Evolutionary conservation across 441 rosid species (phyloP), one percentile per base, ranked within the genome.

Genomic region (Arabidopsis hybrid): DNA sequence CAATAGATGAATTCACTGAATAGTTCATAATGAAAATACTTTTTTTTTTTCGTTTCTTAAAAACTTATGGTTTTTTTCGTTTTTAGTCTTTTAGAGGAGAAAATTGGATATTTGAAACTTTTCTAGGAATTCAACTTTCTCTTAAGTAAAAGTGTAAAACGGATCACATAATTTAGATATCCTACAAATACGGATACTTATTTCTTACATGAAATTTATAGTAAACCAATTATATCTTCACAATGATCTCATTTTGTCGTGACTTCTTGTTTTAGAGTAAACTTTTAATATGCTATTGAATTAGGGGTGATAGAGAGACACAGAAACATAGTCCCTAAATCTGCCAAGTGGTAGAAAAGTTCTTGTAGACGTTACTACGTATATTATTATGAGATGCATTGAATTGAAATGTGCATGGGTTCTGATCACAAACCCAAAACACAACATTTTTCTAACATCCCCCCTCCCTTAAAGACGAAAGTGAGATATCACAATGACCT

Each of bases 291-390:
- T 29, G 4, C 6, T 31, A 31, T 31, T 31, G 32, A 31, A 31
- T 31, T 31, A 31, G 6, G 31, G 32, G 32, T 31, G 32, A 31
- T 29, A 21, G 26, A 29, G 31, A 29, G 31, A 3, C 31, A 29
- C 31, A 29, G 31, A 29, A 29, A 43, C 64, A 57, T 47, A 6
- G 42, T 39, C 38, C 38, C 31, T 39, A 61, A 39, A 50, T 12
- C 31, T 34, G 68, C 73, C 78, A 67, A 60, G 68, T 67, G 73
- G 60, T 31, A 35, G 7, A 14, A 67, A 66, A 49, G n/a, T 53
- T 66, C 67, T 67, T 59, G 53, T 31, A 38, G 45, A 38, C 35
- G 26, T 57, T 42, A 38, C 7, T n/a, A 73, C 65, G 46, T 49
- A 58, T 21, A 21, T 21, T 49, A 58, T 49, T 8, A 18, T 36